Evolutionary conservation across 495 filamentous ascomycete genomes (phyloP).

Genomic region (Sabuloglossum arenarium): DNA sequence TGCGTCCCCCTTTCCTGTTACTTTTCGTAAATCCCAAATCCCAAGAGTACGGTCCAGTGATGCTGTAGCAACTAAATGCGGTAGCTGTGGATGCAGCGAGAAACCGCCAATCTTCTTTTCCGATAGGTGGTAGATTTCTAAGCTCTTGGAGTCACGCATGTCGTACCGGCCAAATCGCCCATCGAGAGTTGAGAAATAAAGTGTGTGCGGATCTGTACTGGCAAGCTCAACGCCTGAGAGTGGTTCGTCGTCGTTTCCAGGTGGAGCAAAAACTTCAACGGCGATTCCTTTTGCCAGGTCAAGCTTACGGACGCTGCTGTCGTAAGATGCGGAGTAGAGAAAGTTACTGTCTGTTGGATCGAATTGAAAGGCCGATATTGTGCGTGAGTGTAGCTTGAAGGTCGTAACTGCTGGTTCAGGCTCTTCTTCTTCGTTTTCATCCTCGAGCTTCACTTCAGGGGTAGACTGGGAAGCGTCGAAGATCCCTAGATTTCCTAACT

Average conservation of each 20-base stretch:
- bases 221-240: conserved; percentile 69
- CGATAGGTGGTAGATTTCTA: conserved; percentile 54
- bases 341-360: conserved; percentile 42
- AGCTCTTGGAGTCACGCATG: conserved; percentile 31
- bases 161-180: conserved; percentile 66
- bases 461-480: conserved; percentile 67
- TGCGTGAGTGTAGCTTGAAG: conserved; percentile 75
- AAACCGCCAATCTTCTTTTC: conserved; percentile 97
- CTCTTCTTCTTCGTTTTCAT: conserved; percentile 43
- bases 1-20: conserved; percentile 28
- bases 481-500: conserved; percentile 83
- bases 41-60: conserved; percentile 77
- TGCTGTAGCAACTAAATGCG: conserved; percentile 75
- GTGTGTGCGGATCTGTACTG: conserved; percentile 39
- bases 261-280: conserved; percentile 56
- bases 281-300: conserved; percentile 63
- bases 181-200: conserved; percentile 76
- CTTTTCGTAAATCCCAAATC: conserved; percentile 81
- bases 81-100: conserved; percentile 50
- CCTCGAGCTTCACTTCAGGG: conserved; percentile 21
- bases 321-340: conserved; percentile 79
- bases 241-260: conserved; percentile 44
- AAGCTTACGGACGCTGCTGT: conserved; percentile 75
- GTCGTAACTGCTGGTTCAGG: conserved; percentile 58
- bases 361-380: conserved; percentile 68